Base-by-base conservation (phyloP, 1,284 basidiomycete genomes). In the Sanghuangporus sanghuang region DNA sequence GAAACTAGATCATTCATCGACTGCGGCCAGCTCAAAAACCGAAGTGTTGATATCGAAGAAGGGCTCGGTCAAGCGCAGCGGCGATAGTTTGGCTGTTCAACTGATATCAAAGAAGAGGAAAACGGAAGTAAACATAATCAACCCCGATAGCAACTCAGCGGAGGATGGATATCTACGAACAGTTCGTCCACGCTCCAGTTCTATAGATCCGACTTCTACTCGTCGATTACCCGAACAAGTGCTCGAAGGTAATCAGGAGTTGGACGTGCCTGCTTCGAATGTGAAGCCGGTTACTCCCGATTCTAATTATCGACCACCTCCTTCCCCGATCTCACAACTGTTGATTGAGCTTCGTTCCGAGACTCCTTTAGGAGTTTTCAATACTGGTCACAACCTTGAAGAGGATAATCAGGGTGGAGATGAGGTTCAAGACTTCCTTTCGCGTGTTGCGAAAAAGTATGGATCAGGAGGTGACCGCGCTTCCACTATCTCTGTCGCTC, bases 371-470 rank as follows among this genome's bases (percentile, higher is more conserved):
- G 46, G 54, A 44, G 38, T 14, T 16, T 36, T 27, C 3, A 36
- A 23, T 42, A 48, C 35, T 40, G n/a, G 18, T 32, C 46, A 42
- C 36, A 12, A 18, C 3, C 39, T n/a, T 44, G 21, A 35, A 7
- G 61, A 49, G 12, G 18, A 23, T 39, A 38, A 48, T 21, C 54
- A 62, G 49, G 44, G 32, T 14, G 11, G 50, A 40, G 55, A 62
- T 38, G 61, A 62, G 36, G 61, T 62, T 23, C 54, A 62, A 27
- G 53, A 62, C 44, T 62, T 62, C 55, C 61, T 62, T 54, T 57
- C 46, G 61, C 61, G 61, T 40, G 57, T 57, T 49, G 61, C 61
- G n/a, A 57, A 62, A 35, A 62, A 57, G 55, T 62, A 57, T 36
- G 54, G 54, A 3, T 14, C 54, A 27, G 42, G n/a, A 8, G 9